A percentile compares a stretch with the other conserved stretches of the same genome.
These are phyloP conservation scores for Mucor sp. DNA, from an alignment of 371 early-diverging fungal species.

Conservation along the genomic window DNA sequence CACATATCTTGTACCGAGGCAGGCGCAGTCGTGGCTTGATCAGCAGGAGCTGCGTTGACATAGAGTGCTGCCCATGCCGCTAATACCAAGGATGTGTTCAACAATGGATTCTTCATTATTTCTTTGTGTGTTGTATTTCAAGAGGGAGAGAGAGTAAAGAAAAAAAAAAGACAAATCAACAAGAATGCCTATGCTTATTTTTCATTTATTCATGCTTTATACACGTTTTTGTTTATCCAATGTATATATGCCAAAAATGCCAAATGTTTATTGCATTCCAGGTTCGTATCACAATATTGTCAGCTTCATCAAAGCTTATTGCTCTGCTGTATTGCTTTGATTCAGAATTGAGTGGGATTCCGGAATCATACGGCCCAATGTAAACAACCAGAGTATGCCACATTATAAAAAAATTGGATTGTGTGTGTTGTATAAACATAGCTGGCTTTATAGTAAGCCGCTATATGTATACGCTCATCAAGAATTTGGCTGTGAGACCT, in stretches of 20 bases:
- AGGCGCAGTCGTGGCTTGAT: not conserved
- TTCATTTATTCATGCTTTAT: not conserved
- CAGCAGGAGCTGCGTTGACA: not conserved
- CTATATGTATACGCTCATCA: too few relatives aligned
- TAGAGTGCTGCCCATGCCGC: not conserved
- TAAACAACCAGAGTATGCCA: too few relatives aligned
- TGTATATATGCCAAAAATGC: not conserved
- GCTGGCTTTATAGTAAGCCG: too few relatives aligned
- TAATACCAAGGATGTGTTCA: not conserved
- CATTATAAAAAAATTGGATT: too few relatives aligned
- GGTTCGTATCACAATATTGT: not conserved
- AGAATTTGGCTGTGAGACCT: too few relatives aligned
- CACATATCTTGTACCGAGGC: slow-evolving; percentile 7
- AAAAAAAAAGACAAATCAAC: not conserved
- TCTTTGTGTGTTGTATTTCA: too few relatives aligned
- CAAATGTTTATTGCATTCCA: not conserved
- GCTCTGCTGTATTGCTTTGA: too few relatives aligned
- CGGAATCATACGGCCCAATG: too few relatives aligned
- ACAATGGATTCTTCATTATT: not conserved
- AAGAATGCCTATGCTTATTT: not conserved
- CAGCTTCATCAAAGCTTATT: too few relatives aligned
- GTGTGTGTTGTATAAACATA: too few relatives aligned
- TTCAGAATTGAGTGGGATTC: too few relatives aligned
- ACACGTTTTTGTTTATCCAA: not conserved
- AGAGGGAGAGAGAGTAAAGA: not conserved